Evolutionary conservation across 495 filamentous ascomycete species (phyloP), one percentile per base, ranked within the genome.

Genomic region (Cercophora newfieldiana): DNA sequence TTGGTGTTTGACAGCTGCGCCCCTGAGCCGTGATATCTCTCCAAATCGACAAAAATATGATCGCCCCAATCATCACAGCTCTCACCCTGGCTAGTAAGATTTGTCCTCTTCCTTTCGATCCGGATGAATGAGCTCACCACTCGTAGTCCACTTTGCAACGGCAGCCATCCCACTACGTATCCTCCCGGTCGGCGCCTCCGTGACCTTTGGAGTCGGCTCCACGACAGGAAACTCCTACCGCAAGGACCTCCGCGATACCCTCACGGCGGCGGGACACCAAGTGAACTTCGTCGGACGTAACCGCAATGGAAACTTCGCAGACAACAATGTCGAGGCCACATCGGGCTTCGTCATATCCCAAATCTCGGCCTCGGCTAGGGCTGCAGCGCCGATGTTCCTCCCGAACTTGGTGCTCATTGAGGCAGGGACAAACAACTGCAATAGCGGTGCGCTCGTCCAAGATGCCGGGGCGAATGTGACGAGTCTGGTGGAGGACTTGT

Each of bases 171-270:
- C 67, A 3, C 76, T 87, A 5, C 76, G 83, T 10, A 77, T 86
- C 25, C 75, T 87, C 72, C 82, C 85, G 25, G 77, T 87, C 24
- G 86, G 86, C 26, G 85, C 85, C 12, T 88, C 85, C 0, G 86
- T 89, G 66, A 87, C 85, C 3, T 75, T 78, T 50, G 86, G 86
- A 24, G 82, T 80, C 51, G 71, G 72, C 28, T 85, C 82, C 1
- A 78, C 72, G 1, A 82, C 83, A 59, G 78, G 80, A 21, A 82
- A 86, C 71, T 85, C 85, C 19, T 88, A 85, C 69, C 83, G 86
- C 28, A 77, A 77, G 28, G 71, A 78, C 67, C 71, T 84, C 6
- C 70, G 71, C 18, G 74, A 79, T 57, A 68, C 71, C 53, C 73
- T 84, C 24, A 66, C 72, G 16, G 69, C 71, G n/a, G 71, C 68